Evolutionary conservation across 805 yeast species (phyloP), one percentile per base, ranked within the genome.

Genomic region (Metschnikowia noctiluminum): DNA sequence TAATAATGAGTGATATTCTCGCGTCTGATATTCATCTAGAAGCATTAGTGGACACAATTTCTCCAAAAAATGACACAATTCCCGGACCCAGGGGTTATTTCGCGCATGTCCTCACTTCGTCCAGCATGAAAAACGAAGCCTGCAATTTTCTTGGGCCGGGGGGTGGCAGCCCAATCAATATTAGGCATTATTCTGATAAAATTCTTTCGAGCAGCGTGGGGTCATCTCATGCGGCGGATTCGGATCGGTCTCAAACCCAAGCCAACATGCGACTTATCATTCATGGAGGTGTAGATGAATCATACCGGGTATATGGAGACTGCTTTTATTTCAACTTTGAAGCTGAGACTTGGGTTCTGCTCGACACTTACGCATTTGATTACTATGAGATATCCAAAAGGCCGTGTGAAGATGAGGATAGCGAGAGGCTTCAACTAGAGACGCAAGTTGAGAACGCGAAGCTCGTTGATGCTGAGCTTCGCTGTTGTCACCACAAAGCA

Each of bases 401-500:
- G 37, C 66, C 73, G 1, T 56, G 42, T 31, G 69, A 61, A 30
- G 74, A 70, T 51, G 74, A 68, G 34, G 61, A 60, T 40, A 45
- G 56, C n/a, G 53, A 56, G 0, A 34, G 43, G 9, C 53, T 62
- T 8, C 44, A 58, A 9, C 53, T 59, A 36, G 68, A 68, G 6
- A 57, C 57, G 3, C 66, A 62, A 40, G 57, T 64, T 12, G 57
- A 54, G 6, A 45, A 60, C 10, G 68, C 76, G 1, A 46, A 58
- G 26, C 54, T 69, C 9, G 55, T 63, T 13, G 74, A 69, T 39
- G 77, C 77, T 8, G 78, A 73, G 52, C 56, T 73, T 15, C 52
- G 76, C n/a, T 60, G 71, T 7, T 69, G 76, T 54, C 76, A 71
- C 49, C 77, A 73, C 50, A 62, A 65, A 12, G 69, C 73, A 6